phyloP scores from a whole-genome alignment of 1,284 basidiomycete species.

The Ustilago nuda region DNA sequence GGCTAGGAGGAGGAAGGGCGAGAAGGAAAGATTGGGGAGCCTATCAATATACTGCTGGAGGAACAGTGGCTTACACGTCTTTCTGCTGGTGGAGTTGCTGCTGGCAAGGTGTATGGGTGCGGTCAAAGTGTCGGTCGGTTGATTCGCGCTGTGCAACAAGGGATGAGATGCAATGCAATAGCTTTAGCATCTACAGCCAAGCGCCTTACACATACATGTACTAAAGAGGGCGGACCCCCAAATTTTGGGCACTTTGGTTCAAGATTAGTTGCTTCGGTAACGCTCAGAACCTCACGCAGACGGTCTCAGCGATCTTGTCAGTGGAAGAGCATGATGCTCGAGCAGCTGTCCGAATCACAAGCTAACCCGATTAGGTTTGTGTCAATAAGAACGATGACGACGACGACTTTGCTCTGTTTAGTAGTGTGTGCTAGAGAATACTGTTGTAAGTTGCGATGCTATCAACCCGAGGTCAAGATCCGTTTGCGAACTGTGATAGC shows the following conservation, averaged over 20 bases:
- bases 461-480: not conserved
- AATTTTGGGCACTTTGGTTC: not conserved
- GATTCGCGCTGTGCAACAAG: constrained; percentile 19
- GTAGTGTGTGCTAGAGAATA: not conserved
- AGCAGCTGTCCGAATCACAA: not conserved
- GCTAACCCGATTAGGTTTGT: constrained; percentile 3
- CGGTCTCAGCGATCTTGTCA: not conserved
- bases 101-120: not conserved
- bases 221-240: constrained; percentile 16
- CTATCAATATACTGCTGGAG: constrained; percentile 12
- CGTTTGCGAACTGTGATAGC: not conserved
- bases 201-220: constrained; percentile 9
- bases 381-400: constrained; percentile 6
- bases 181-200: not conserved
- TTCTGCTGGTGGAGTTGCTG: not conserved
- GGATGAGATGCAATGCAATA: constrained; percentile 6
- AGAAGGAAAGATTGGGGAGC: not conserved
- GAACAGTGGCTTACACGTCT: not conserved
- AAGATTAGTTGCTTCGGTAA: not conserved
- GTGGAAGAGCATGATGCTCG: not conserved
- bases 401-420: no score
- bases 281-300: not conserved
- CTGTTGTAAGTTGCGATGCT: not conserved
- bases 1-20: not conserved
- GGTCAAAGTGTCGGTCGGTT: constrained; percentile 1